Conservation (phyloP, 495 filamentous ascomycete genomes). For the Daldinia concentrica region DNA sequence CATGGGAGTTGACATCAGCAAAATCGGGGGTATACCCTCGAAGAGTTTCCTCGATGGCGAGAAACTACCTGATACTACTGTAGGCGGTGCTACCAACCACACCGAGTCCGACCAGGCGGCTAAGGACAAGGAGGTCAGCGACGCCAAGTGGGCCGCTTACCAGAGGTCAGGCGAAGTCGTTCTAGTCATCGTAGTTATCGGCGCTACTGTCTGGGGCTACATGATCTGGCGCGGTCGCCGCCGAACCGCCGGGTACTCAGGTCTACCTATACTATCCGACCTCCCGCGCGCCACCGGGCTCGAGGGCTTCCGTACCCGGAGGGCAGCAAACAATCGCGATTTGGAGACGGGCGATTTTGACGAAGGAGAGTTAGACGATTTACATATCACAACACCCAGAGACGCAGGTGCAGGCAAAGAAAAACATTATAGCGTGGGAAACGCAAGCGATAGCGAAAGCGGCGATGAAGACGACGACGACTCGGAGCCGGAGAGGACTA, state of each 20-base stretch:
- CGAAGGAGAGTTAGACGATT: conserved; percentile 83
- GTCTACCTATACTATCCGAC: conserved; percentile 49
- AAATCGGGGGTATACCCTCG: conserved; percentile 84
- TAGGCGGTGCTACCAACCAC: conserved; percentile 77
- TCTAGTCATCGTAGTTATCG: conserved; percentile 83
- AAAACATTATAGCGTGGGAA: conserved; percentile 66
- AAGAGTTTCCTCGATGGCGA: conserved; percentile 92
- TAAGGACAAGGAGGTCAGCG: conserved; percentile 74
- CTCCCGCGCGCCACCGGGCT: conserved; percentile 48
- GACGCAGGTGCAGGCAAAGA: conserved; percentile 49
- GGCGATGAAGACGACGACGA: conserved; percentile 42
- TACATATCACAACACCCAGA: conserved; percentile 63
- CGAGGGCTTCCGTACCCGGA: conserved; percentile 62
- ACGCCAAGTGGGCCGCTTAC: conserved; percentile 92
- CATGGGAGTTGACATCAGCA: conserved; percentile 90
- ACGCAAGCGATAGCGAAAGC: conserved; percentile 62
- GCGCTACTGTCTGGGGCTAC: conserved; percentile 80
- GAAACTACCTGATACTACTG: conserved; percentile 83
- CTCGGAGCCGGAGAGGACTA: conserved; percentile 16
- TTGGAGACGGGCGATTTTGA: conserved; percentile 90
- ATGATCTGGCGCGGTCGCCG: conserved; percentile 84
- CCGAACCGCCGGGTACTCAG: conserved; percentile 63
- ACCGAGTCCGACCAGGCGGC: conserved; percentile 81
- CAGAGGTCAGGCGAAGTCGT: conserved; percentile 90
- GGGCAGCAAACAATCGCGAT: conserved; percentile 57